These are phyloP conservation scores for Phytophthora litchii DNA, from an alignment of 352 stramenopile species.

Conservation along the genomic window DNA sequence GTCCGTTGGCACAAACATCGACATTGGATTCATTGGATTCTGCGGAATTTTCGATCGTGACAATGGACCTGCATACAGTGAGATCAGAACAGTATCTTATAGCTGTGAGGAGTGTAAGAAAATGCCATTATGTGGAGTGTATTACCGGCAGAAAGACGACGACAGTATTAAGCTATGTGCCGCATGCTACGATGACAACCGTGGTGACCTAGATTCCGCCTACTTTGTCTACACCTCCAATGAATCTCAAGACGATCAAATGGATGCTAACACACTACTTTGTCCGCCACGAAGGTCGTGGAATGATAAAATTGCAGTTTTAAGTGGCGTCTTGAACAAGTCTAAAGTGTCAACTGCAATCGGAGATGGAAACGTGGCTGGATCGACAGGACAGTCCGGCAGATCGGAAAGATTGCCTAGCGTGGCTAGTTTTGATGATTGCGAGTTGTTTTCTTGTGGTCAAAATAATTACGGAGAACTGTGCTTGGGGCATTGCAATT, in stretches of 20 bases:
- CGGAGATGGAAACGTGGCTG: constrained; percentile 4
- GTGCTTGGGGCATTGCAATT: constrained; percentile 87
- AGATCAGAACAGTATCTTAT: constrained; percentile 43
- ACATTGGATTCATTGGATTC: constrained; percentile 81
- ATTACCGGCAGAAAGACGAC: constrained; percentile 69
- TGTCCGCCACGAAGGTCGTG: constrained; percentile 60
- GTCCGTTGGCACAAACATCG: constrained; percentile 77
- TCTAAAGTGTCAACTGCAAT: constrained; percentile 26
- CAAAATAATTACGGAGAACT: constrained; percentile 92
- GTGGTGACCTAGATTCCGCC: constrained; percentile 51
- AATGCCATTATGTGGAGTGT: constrained; percentile 47
- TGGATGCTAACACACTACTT: constrained; percentile 41
- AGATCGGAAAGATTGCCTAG: constrained; percentile 10
- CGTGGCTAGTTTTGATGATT: constrained; percentile 71
- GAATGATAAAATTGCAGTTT: constrained; percentile 52
- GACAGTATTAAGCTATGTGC: constrained; percentile 65
- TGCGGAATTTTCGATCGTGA: constrained; percentile 83
- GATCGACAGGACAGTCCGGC: constrained; percentile 8
- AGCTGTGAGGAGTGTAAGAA: constrained; percentile 72
- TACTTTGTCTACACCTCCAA: constrained; percentile 52
- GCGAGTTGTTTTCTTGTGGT: constrained; percentile 86
- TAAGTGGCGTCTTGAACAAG: constrained; percentile 45
- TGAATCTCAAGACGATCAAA: constrained; percentile 43
- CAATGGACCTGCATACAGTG: constrained; percentile 82
- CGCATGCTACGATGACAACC: constrained; percentile 82